A percentile compares a stretch with the other conserved stretches of the same genome.
phyloP scores from a whole-genome alignment of 1,284 basidiomycete species.

The Leucoagaricus sp. region DNA sequence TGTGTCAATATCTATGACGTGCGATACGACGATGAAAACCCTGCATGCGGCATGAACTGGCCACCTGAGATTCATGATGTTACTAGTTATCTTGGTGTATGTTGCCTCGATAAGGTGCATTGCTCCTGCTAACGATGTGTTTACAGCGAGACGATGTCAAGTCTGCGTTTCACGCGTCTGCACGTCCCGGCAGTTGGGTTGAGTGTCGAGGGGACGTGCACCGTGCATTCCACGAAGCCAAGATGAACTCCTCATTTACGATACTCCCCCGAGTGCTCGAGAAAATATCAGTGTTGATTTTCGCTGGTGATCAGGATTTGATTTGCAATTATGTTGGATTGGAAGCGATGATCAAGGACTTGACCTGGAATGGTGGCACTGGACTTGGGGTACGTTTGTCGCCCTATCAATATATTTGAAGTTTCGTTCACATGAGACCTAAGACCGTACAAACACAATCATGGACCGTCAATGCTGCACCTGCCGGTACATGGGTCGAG shows the following conservation, averaged over 20 bases:
- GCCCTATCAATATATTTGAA: not conserved
- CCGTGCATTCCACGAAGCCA: slow-evolving; percentile 55
- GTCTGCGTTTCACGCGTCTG: slow-evolving; percentile 78
- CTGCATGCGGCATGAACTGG: slow-evolving; percentile 99
- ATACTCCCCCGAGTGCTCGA: slow-evolving; percentile 81
- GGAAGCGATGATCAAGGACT: slow-evolving; percentile 79
- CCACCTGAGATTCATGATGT: slow-evolving; percentile 86
- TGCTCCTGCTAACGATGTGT: not conserved
- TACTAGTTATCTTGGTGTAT: slow-evolving; percentile 78
- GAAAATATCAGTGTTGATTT: slow-evolving; percentile 85
- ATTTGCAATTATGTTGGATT: slow-evolving; percentile 96
- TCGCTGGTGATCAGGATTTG: slow-evolving; percentile 94
- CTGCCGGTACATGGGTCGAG: slow-evolving; percentile 89
- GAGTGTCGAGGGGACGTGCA: slow-evolving; percentile 85
- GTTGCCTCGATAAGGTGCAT: no score
- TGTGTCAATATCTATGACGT: slow-evolving; percentile 98
- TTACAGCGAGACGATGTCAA: slow-evolving; percentile 79
- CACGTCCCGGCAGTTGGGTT: slow-evolving; percentile 82
- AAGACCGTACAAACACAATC: slow-evolving; percentile 73
- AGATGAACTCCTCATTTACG: slow-evolving; percentile 72
- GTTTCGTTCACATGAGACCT: slow-evolving; percentile 11
- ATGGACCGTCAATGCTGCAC: slow-evolving; percentile 80
- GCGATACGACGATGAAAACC: slow-evolving; percentile 79
- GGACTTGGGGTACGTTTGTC: slow-evolving; percentile 76
- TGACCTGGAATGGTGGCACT: slow-evolving; percentile 86